Percentiles rank a stretch among this genome's conserved stretches.
Evolutionary conservation across 1,139 yeast species (phyloP).

Genomic region (Candida tunisiensis): DNA sequence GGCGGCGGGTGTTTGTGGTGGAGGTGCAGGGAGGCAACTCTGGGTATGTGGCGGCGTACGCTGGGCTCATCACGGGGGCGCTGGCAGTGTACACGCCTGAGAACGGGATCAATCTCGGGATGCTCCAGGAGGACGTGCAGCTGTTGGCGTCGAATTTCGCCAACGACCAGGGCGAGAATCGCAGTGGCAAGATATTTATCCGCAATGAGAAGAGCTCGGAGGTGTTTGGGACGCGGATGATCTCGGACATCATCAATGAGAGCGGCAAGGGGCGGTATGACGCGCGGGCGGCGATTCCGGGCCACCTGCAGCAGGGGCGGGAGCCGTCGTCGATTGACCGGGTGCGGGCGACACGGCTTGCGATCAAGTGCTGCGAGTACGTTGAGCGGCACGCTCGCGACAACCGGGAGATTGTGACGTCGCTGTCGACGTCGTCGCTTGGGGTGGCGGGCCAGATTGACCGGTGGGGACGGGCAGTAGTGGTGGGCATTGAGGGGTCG

Average conservation of each 20-base stretch:
- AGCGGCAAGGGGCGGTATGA: constrained; percentile 68
- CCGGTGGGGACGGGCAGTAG: too few relatives aligned
- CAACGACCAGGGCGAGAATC: constrained; percentile 62
- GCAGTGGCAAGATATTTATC: constrained; percentile 73
- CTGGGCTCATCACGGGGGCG: constrained; percentile 83
- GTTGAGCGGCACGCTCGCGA: constrained; percentile 34
- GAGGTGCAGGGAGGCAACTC: constrained; percentile 97
- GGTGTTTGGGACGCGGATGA: constrained; percentile 63
- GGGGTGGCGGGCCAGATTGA: too few relatives aligned
- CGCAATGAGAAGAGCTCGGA: constrained; percentile 76
- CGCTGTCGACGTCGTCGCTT: constrained; percentile 34
- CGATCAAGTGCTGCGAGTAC: constrained; percentile 75
- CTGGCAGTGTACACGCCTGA: constrained; percentile 91
- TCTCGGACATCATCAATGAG: constrained; percentile 69
- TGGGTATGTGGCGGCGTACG: constrained; percentile 79
- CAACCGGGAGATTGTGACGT: constrained; percentile 47
- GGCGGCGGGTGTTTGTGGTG: constrained; percentile 89
- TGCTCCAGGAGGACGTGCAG: constrained; percentile 61
- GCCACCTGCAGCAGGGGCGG: constrained; percentile 97
- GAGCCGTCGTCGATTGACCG: constrained; percentile 92
- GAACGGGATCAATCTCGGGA: constrained; percentile 54
- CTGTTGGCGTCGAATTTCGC: constrained; percentile 52
- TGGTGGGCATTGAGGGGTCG: constrained; percentile 70
- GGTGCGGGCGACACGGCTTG: constrained; percentile 79
- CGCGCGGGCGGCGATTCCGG: constrained; percentile 92